phyloP scores from a whole-genome alignment of 192 early-diverging fungal genomes.

The Gamsiella multidivaricata region DNA sequence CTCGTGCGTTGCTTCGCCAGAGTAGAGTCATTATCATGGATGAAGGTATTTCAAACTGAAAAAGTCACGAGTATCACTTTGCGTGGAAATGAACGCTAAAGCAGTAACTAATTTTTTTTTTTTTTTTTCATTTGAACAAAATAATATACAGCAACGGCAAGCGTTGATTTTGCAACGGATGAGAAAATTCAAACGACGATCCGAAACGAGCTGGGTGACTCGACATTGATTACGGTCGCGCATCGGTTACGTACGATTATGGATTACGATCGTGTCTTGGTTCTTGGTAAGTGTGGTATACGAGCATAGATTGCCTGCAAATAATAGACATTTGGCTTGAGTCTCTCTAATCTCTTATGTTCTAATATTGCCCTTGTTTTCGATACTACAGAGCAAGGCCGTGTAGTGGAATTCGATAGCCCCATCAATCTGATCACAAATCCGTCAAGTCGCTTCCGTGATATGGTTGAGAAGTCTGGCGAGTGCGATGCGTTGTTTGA shows the following conservation, averaged over 20 bases:
- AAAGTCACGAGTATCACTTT: no score
- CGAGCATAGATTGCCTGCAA: no score
- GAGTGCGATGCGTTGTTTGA: constrained; percentile 77
- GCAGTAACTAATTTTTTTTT: background rate
- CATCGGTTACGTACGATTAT: constrained; percentile 70
- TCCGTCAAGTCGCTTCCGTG: constrained; percentile 69
- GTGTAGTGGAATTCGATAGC: constrained; percentile 83
- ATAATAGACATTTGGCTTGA: no score
- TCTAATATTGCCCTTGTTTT: background rate
- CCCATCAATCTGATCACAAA: constrained; percentile 77
- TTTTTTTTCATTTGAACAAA: no score
- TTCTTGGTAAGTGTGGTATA: constrained; percentile 60
- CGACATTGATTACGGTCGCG: constrained; percentile 72
- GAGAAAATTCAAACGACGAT: constrained; percentile 70
- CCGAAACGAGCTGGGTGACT: constrained; percentile 61
- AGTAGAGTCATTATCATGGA: constrained; percentile 69
- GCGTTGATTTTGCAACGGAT: constrained; percentile 70
- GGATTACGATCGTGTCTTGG: constrained; percentile 82
- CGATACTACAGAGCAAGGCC: constrained; percentile 69
- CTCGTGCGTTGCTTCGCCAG: constrained; percentile 78
- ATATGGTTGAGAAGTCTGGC: constrained; percentile 86
- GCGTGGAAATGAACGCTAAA: background rate
- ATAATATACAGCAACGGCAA: constrained; percentile 63
- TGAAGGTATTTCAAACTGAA: no score
- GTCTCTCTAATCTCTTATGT: constrained; percentile 9